A percentile compares a stretch with the other conserved stretches of the same genome.
phyloP scores from a whole-genome alignment of 768 basidiomycete species.

The Leccinum subtestaceum region DNA sequence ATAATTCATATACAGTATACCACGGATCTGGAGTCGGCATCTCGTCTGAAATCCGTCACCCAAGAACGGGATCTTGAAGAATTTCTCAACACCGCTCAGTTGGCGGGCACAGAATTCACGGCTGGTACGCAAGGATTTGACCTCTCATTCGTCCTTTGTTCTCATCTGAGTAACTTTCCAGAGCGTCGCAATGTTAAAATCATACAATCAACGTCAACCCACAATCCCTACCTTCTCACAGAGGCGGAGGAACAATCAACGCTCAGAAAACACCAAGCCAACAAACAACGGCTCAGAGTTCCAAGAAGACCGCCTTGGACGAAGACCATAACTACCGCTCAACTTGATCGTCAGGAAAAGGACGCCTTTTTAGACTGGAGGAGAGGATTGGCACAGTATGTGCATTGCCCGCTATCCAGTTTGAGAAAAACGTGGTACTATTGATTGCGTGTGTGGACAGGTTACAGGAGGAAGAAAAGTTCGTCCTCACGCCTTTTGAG shows the following conservation, averaged over 20 bases:
- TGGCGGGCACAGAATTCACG: slow-evolving; percentile 94
- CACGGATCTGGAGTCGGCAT: slow-evolving; percentile 66
- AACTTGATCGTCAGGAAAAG: slow-evolving; percentile 88
- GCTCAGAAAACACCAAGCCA: slow-evolving; percentile 68
- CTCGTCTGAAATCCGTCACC: slow-evolving; percentile 84
- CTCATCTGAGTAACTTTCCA: slow-evolving; percentile 26
- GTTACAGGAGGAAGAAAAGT: slow-evolving; percentile 80
- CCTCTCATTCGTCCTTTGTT: not conserved
- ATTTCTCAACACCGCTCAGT: slow-evolving; percentile 90
- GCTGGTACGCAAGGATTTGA: slow-evolving; percentile 59
- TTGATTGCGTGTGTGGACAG: slow-evolving; percentile 36
- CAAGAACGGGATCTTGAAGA: slow-evolving; percentile 96
- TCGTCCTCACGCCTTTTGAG: slow-evolving; percentile 95
- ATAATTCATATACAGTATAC: slow-evolving; percentile 46
- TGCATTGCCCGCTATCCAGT: slow-evolving; percentile 14
- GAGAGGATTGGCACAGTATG: slow-evolving; percentile 85
- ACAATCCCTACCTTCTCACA: slow-evolving; percentile 85
- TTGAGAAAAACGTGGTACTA: not conserved
- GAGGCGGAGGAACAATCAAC: slow-evolving; percentile 79
- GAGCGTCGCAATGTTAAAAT: slow-evolving; percentile 82
- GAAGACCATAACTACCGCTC: slow-evolving; percentile 66
- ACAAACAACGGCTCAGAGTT: slow-evolving; percentile 74
- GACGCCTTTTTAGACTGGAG: slow-evolving; percentile 93
- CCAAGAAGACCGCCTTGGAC: slow-evolving; percentile 91
- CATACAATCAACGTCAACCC: slow-evolving; percentile 52